Base-by-base conservation (phyloP, 148 eudicot genomes). In the Pouteria glomerata region DNA sequence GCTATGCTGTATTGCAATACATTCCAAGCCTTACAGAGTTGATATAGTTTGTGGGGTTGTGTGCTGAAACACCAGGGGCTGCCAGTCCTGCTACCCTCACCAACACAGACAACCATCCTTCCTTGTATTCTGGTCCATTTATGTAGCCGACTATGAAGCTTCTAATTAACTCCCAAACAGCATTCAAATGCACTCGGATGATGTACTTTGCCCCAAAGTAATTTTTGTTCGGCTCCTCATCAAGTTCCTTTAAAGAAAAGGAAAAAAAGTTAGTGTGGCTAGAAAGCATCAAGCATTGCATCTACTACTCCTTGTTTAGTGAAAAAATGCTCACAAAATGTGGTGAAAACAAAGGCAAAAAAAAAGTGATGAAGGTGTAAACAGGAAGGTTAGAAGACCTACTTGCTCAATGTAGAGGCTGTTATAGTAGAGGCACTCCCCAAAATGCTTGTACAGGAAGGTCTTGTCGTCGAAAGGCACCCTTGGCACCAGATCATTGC, bases 101-200 rank as follows among this genome's bases (percentile, higher is more conserved):
- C 57, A 80, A 8, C 15, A 82, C 74, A 4, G 87, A 82, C 71
- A 64, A 74, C 96, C 97, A 86, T 1, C 81, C 42, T 76, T 89
- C 97, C 74, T 77, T 78, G 68, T 80, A 92, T 18, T 83, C 96
- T 4, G 79, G 71, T 19, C 97, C 97, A 31, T 83, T 35, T 33
- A 73, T 41, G 63, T 83, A 83, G 1, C 77, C 71, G 74, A 88
- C 82, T 5, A 73, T 63, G 11, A 89, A 78, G 39, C 89, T 86
- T 82, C 97, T 86, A 12, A 89, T 63, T 44, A 89, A 61, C 82
- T 92, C 97, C 97, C 97, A 89, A 8, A 66, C 70, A 39, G 97
- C 88, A 73, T 86, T 92, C 70, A 85, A 1, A 63, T 92, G 73
- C 26, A 66, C 82, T 10, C 85, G 90, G 73, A 89, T 79, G 63